Base-by-base conservation (phyloP, 179 eudicot genomes). In the Vitellaria paradoxa region DNA sequence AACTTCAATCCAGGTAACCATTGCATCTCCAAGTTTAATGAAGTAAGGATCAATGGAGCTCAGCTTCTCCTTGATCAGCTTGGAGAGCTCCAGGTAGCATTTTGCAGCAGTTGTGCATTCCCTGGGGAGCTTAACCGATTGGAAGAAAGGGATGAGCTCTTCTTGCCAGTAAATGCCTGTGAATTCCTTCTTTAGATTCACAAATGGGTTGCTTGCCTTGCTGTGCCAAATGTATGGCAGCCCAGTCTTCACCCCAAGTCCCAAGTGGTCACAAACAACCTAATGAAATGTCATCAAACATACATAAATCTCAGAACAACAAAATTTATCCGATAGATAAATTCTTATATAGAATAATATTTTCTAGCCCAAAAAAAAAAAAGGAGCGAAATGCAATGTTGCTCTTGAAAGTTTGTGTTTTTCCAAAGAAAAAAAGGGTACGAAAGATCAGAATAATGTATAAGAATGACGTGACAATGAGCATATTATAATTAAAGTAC, bases 61-160 rank as follows among this genome's bases (percentile, higher is more conserved):
- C 0, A 76, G 82, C 77, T 83, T 83, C 70, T 79, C 82, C 78
- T 76, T 83, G 14, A 83, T 80, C 21, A 59, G 75, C 64, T 83
- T 83, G 14, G 85, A 83, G 47, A 83, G 83, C 81, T 80, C 79
- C 49, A 80, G 46, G 64, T 80, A 80, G 81, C 83, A 83, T 78
- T 80, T 74, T 64, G 77, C 81, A 15, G 62, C 79, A 40, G 86
- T 74, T 17, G 74, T 80, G 83, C 70, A 53, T 56, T 83, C 83
- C 71, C 80, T 77, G 9, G 86, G 50, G 57, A 83, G 77, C 2
- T 46, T 24, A 17, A 68, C 57, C 46, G 79, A 45, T 42, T 83
- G 86, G 83, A 83, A 83, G 78, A 80, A 83, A 5, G 86, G 86
- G 52, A 83, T 83, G n/a, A 77, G 73, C 8, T 83, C 83, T 62